These are phyloP conservation scores for Eucalyptus curtisii DNA, from an alignment of 345 rosid species.

Conservation along the genomic window DNA sequence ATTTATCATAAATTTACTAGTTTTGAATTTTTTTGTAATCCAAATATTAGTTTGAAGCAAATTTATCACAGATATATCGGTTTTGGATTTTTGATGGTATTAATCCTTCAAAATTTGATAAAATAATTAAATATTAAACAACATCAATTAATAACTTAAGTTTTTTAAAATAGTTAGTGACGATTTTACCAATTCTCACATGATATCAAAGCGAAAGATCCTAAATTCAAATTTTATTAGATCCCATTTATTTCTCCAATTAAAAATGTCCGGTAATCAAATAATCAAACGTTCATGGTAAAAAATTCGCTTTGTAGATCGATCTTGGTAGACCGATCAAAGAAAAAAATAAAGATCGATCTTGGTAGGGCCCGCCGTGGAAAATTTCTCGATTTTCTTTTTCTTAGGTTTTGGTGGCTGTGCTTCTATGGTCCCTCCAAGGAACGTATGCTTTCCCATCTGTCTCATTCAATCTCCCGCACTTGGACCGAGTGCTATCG, in stretches of 20 bases:
- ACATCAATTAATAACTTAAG: too few relatives aligned
- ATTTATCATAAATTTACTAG: accelerated
- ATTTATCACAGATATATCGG: accelerated
- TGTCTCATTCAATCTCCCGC: neutral
- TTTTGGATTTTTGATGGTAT: too few relatives aligned
- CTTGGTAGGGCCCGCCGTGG: neutral
- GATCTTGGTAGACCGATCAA: neutral
- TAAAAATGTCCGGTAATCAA: neutral
- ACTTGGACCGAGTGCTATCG: neutral
- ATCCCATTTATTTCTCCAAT: neutral
- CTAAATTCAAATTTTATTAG: too few relatives aligned
- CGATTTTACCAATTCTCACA: too few relatives aligned
- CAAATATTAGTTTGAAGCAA: too few relatives aligned
- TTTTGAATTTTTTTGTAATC: too few relatives aligned
- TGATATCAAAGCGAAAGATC: too few relatives aligned
- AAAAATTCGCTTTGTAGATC: neutral
- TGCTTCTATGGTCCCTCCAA: neutral
- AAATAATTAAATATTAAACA: too few relatives aligned
- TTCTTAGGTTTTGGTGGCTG: neutral
- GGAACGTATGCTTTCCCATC: neutral
- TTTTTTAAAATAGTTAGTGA: too few relatives aligned
- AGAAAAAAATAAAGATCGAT: neutral
- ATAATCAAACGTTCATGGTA: neutral
- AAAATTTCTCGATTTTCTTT: neutral
- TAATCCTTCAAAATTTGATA: too few relatives aligned